Percentiles rank a stretch among this genome's conserved stretches.
Conservation (phyloP, 306 rosid genomes). For the Rosa lucieae region DNA sequence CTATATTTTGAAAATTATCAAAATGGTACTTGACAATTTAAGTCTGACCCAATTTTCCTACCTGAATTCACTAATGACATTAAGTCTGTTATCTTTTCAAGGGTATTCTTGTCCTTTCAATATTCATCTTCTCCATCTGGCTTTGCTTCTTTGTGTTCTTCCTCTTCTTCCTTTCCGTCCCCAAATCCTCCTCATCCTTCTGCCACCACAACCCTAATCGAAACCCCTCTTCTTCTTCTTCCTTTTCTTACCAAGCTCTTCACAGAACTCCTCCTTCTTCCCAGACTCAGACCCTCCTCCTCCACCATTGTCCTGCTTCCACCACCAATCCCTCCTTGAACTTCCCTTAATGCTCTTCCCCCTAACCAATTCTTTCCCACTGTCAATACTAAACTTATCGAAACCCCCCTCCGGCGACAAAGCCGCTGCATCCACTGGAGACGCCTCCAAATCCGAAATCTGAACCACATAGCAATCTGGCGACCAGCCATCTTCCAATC, state of each 20-base stretch:
- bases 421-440: slow-evolving; percentile 36
- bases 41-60: too few species aligned
- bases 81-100: too few species aligned
- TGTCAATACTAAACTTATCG: slow-evolving; percentile 67
- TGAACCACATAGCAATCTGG: slow-evolving; percentile 61
- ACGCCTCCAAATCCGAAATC: slow-evolving; percentile 53
- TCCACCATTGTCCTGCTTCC: slow-evolving; percentile 77
- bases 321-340: slow-evolving; percentile 97
- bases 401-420: slow-evolving; percentile 48
- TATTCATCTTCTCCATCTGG: too few species aligned
- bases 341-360: slow-evolving; percentile 62
- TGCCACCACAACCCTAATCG: slow-evolving; percentile 64
- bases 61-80: too few species aligned
- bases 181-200: slow-evolving; percentile 62
- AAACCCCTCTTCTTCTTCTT: slow-evolving; percentile 76
- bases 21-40: too few species aligned
- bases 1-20: too few species aligned
- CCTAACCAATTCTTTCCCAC: slow-evolving; percentile 56
- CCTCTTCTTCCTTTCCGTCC: slow-evolving; percentile 58
- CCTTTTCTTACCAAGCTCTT: slow-evolving; percentile 80
- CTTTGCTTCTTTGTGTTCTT: slow-evolving; percentile 25
- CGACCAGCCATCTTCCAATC: slow-evolving; percentile 58
- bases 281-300: slow-evolving; percentile 75
- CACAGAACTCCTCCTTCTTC: slow-evolving; percentile 97
- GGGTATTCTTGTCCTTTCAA: too few species aligned